Conservation (phyloP, 345 rosid species). For the Orychophragmus violaceus region DNA sequence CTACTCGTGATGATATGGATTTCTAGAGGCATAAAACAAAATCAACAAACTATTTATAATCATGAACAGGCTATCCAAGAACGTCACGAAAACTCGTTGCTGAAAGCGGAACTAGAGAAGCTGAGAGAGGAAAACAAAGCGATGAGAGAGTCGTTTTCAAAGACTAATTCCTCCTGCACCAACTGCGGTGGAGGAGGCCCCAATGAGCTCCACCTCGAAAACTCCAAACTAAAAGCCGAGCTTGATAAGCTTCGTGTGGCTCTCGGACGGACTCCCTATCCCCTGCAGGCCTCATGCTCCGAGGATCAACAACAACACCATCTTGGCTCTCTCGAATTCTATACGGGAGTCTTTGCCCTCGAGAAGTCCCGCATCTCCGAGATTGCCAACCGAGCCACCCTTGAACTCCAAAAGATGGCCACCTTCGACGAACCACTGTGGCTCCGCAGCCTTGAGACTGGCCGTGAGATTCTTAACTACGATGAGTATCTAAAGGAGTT, state of each 20-base stretch:
- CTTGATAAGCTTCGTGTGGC: slow-evolving; percentile 72
- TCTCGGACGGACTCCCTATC: slow-evolving; percentile 43
- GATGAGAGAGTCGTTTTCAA: slow-evolving; percentile 73
- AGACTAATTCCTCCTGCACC: slow-evolving; percentile 54
- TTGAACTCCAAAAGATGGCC: slow-evolving; percentile 83
- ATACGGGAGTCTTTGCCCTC: slow-evolving; percentile 67
- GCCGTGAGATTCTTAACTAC: slow-evolving; percentile 89
- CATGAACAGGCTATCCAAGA: slow-evolving; percentile 77
- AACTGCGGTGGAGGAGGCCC: slow-evolving; percentile 64
- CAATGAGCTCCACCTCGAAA: slow-evolving; percentile 74
- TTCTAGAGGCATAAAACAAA: not conserved
- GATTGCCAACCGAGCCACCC: slow-evolving; percentile 65
- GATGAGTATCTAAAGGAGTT: slow-evolving; percentile 84
- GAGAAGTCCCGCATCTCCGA: slow-evolving; percentile 75
- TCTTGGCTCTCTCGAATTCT: slow-evolving; percentile 59
- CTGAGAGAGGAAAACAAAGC: slow-evolving; percentile 77
- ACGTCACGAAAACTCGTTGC: slow-evolving; percentile 84
- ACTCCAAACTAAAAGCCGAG: slow-evolving; percentile 85
- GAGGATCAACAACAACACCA: slow-evolving; percentile 55
- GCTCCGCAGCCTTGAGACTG: slow-evolving; percentile 88
- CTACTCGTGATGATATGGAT: not conserved
- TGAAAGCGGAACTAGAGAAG: slow-evolving; percentile 81
- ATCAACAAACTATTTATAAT: not conserved
- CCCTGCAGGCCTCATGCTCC: slow-evolving; percentile 49
- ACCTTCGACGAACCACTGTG: slow-evolving; percentile 69